Conservation (phyloP, 257 asterid species). For the Anisodus tanguticus region DNA sequence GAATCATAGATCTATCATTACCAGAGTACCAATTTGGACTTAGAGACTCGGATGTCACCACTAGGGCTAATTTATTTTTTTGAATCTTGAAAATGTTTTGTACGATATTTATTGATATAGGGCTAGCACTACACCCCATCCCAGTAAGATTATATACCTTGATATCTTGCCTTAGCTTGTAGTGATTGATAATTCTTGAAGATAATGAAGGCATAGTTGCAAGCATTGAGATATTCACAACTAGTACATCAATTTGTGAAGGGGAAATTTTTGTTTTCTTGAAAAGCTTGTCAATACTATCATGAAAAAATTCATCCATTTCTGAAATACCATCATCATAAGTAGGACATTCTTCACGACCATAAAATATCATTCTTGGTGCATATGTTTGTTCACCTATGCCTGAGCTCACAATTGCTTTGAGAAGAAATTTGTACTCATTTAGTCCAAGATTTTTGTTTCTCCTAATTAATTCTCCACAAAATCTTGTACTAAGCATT, state of each 20-base stretch:
- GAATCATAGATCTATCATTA: constrained; percentile 79
- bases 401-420: constrained; percentile 81
- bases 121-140: constrained; percentile 93
- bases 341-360: constrained; percentile 41
- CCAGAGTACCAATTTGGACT: constrained; percentile 82
- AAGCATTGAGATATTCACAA: constrained; percentile 78
- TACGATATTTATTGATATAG: constrained; percentile 60
- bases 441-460: constrained; percentile 67
- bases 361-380: too few species aligned
- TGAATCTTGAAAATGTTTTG: constrained; percentile 51
- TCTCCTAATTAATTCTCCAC: constrained; percentile 62
- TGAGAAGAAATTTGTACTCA: constrained; percentile 73
- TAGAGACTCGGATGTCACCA: constrained; percentile 72
- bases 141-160: constrained; percentile 81
- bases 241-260: constrained; percentile 64
- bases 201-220: constrained; percentile 63
- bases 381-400: constrained; percentile 44
- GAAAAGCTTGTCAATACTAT: constrained; percentile 51
- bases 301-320: constrained; percentile 73
- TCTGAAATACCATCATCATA: constrained; percentile 57
- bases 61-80: constrained; percentile 50
- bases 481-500: constrained; percentile 54
- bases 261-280: constrained; percentile 48
- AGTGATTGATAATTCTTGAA: constrained; percentile 56
- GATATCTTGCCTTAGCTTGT: constrained; percentile 60